These are phyloP conservation scores for Colletotrichum sidae DNA, from an alignment of 2,329 filamentous ascomycete genomes.

Conservation along the genomic window DNA sequence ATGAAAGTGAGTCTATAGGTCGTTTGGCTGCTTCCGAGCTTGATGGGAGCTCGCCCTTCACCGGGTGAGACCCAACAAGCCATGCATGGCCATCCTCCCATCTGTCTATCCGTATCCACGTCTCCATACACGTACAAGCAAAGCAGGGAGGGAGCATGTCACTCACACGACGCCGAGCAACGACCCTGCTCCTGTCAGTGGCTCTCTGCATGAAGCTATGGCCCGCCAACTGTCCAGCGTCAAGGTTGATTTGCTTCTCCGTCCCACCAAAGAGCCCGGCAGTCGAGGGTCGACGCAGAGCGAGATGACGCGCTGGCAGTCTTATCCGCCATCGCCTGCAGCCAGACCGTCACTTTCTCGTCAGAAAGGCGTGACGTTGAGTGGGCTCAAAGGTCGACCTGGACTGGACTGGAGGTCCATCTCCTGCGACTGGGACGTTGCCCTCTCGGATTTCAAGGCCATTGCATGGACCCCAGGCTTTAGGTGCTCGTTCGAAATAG, in stretches of 20 bases:
- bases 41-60: slow-evolving; percentile 11
- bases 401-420: too few species aligned
- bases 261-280: slow-evolving; percentile 3
- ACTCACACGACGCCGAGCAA: not conserved
- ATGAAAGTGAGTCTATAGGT: not conserved
- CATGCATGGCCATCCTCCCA: too few species aligned
- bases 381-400: too few species aligned
- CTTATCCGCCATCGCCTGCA: not conserved
- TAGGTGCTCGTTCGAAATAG: too few species aligned
- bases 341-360: slow-evolving; percentile 7
- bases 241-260: not conserved
- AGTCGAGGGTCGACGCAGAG: slow-evolving; percentile 1
- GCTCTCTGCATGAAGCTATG: slow-evolving; percentile 34
- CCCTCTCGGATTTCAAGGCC: too few species aligned
- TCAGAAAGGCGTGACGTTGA: not conserved
- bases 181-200: slow-evolving; percentile 3
- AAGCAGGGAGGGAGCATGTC: too few species aligned
- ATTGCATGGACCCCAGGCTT: too few species aligned
- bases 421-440: too few species aligned
- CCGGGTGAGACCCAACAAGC: slow-evolving; percentile 12
- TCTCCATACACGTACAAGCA: too few species aligned
- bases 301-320: slow-evolving; percentile 11
- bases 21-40: slow-evolving; percentile 2
- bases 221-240: slow-evolving; percentile 13
- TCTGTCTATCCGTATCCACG: too few species aligned